Percentiles rank a stretch among this genome's conserved stretches.
These are phyloP conservation scores for Sedum album DNA, from an alignment of 164 flowering plant species.

Conservation along the genomic window DNA sequence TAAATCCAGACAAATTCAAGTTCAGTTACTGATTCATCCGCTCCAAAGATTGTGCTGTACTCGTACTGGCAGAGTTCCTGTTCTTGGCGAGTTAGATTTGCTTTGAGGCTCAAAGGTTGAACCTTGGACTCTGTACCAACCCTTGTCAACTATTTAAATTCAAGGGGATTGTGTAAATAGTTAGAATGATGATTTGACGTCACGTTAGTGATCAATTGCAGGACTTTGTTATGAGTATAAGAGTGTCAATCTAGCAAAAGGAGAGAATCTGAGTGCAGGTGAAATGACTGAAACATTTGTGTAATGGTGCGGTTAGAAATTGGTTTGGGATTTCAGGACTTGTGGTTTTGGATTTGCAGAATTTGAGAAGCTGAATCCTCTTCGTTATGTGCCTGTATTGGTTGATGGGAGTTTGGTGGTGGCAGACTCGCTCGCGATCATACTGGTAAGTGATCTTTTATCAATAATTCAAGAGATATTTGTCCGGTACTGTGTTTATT, in stretches of 20 bases:
- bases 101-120: slow-evolving; percentile 53
- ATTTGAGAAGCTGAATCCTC: slow-evolving; percentile 51
- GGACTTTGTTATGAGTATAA: slow-evolving; percentile 49
- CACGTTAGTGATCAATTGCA: no score
- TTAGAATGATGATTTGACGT: slow-evolving; percentile 33
- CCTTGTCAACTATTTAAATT: not conserved
- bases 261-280: slow-evolving; percentile 58
- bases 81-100: slow-evolving; percentile 65
- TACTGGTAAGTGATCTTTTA: slow-evolving; percentile 34
- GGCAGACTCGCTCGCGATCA: slow-evolving; percentile 57
- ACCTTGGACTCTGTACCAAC: not conserved
- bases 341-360: slow-evolving; percentile 26
- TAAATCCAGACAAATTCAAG: not conserved
- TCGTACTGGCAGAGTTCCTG: slow-evolving; percentile 64
- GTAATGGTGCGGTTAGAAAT: not conserved
- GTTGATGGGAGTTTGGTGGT: slow-evolving; percentile 54
- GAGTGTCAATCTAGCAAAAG: slow-evolving; percentile 40
- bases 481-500: not conserved
- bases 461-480: not conserved
- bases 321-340: not conserved
- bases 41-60: slow-evolving; percentile 33
- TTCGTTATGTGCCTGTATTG: slow-evolving; percentile 47
- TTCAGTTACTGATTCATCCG: not conserved
- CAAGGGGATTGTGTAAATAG: not conserved
- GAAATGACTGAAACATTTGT: not conserved